Base-by-base conservation (phyloP, 495 filamentous ascomycete species). In the Alectoria sarmentosa region DNA sequence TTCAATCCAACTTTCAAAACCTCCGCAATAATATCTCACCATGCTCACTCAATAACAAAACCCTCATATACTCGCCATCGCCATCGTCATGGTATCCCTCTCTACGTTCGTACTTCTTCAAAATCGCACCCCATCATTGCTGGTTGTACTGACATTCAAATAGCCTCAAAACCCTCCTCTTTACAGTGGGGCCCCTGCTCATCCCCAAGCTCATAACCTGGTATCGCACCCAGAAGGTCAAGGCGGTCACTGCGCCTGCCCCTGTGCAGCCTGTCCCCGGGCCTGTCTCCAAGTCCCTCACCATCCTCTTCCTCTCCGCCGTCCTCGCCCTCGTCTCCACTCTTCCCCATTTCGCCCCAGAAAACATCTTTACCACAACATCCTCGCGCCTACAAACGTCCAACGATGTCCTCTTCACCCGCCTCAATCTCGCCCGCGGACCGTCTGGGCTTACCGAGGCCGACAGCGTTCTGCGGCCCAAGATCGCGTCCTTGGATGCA, bases 121-220 rank as follows among this genome's bases (percentile, higher is more conserved):
- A 36, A 28, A 3, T 23, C n/a, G 3, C 26, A 38, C 28, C 32
- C 23, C 15, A 46, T 23, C 60, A 13, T n/a, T n/a, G n/a, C n/a
- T 32, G 7, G 1, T 5, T 3, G 19, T 55, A 57, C 58, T 72
- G 54, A 70, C 26, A 9, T 23, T 19, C 23, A 32, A 26, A 68
- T 69, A 92, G 88, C 61, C 78, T 90, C 75, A 88, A 90, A 71
- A 89, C 88, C 66, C 80, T 96, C 73, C 76, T 90, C 70, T 80
- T 96, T 73, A 86, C 94, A 78, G 88, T 97, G 74, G 93, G 84
- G 0, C 92, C 93, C n/a, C 76, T 94, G 61, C 74, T 96, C 65
- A 76, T 97, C 58, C 89, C 90, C 39, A 87, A 88, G 60, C 74
- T 83, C 58, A 78, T 96, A 66, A 76, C 75, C 64, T 87, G 84